These are phyloP conservation scores for Saccharomyces hybrid DNA, from an alignment of 1,139 yeast genomes.

Conservation along the genomic window DNA sequence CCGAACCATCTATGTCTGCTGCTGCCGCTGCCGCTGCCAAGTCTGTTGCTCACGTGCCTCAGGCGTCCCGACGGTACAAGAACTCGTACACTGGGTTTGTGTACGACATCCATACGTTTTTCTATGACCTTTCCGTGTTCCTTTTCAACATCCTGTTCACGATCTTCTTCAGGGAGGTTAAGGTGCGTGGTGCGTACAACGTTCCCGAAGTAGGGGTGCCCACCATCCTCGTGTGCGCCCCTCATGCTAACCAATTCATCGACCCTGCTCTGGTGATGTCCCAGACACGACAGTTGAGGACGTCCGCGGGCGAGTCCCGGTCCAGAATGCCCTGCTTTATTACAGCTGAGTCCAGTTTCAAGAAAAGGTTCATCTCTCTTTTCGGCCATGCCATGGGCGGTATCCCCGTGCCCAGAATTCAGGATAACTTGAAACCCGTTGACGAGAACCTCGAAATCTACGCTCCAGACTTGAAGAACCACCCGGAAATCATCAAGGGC, in stretches of 20 bases:
- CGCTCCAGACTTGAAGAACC: constrained; percentile 34
- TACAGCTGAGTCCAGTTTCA: constrained; percentile 59
- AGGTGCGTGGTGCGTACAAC: constrained; percentile 60
- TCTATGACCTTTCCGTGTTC: constrained; percentile 17
- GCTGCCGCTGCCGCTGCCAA: background rate
- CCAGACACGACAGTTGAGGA: constrained; percentile 36
- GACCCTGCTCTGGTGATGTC: constrained; percentile 60
- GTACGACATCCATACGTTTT: constrained; percentile 11
- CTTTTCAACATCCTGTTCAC: constrained; percentile 15
- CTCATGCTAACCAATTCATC: constrained; percentile 74
- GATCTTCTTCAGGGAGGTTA: constrained; percentile 58
- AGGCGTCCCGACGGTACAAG: constrained; percentile 4
- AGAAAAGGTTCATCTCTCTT: constrained; percentile 46
- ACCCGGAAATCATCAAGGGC: constrained; percentile 28
- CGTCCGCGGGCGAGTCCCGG: constrained; percentile 12
- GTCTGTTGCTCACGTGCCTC: constrained; percentile 8
- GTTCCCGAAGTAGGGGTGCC: constrained; percentile 55
- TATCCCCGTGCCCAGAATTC: constrained; percentile 69
- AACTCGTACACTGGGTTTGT: constrained; percentile 12
- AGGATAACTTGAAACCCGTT: constrained; percentile 47
- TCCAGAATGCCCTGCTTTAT: constrained; percentile 45
- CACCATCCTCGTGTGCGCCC: constrained; percentile 68
- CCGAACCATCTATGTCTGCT: background rate
- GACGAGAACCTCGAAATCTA: constrained; percentile 39
- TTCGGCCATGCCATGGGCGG: constrained; percentile 52